Evolutionary conservation across 1,284 basidiomycete species (phyloP), one percentile per base, ranked within the genome.

Genomic region (Cryptococcus jaspeensis): DNA sequence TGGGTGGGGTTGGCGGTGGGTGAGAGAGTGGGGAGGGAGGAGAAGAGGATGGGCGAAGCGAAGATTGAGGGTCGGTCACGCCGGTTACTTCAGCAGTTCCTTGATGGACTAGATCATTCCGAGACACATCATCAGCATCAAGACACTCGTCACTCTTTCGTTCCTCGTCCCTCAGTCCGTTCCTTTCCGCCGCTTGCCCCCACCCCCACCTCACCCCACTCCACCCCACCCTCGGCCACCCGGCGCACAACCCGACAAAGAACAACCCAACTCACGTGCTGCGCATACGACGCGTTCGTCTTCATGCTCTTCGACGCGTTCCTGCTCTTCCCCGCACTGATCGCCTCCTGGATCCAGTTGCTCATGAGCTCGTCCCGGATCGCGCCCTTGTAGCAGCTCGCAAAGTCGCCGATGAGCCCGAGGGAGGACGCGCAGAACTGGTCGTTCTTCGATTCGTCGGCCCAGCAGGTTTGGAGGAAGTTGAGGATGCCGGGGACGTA

Each of bases 361-460:
- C 84, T 81, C 47, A 91, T 82, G 53, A 99, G 80, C 52, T 86
- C 75, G 47, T 87, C 85, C 80, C 91, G 90, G 73, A 96, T 84
- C 67, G 92, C 84, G 36, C 88, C 87, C 60, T 83, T 81, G 45
- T 87, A 96, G 18, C 85, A 83, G 69, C 93, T 90, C 1, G 92
- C 94, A 44, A 99, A 81, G 72, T 99, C 95, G 58, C 96, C 96
- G 55, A 99, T 80, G 23, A 96, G 82, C 38, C 93, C 93, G 61
- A 89, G 87, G 5, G 85, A 84, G 36, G 91, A 79, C 64, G 87
- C 86, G 66, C 89, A 82, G 50, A 92, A 82, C 1, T 84, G 76
- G 66, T 98, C 95, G 4, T 89, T 85, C 52, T 88, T 84, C 60
- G 83, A 80, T 46, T 91, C 89, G 65, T 98, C 93, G 11, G 81